These are phyloP conservation scores for Myxozyma vanderwaltii DNA, from an alignment of 805 yeast genomes.

Conservation along the genomic window DNA sequence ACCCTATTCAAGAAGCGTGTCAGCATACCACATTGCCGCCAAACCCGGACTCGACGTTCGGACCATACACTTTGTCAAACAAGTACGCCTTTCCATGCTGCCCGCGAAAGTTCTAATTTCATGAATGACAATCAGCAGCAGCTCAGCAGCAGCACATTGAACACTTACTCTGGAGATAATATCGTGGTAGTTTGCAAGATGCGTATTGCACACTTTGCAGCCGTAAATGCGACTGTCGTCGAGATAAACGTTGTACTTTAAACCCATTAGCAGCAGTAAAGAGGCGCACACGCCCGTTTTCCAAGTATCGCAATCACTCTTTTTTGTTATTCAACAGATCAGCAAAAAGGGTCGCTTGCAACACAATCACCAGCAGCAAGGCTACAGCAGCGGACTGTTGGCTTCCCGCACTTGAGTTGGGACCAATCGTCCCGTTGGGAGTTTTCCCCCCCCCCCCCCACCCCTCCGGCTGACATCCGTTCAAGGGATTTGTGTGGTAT, in stretches of 20 bases:
- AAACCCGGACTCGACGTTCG: no score
- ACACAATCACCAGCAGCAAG: no score
- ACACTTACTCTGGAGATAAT: constrained; percentile 45
- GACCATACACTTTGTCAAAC: constrained; percentile 49
- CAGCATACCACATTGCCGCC: constrained; percentile 5
- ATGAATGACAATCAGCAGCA: neutral
- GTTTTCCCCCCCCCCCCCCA: neutral
- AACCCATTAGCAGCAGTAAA: constrained; percentile 47
- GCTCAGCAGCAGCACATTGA: no score
- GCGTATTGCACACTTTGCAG: constrained; percentile 48
- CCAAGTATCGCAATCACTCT: neutral
- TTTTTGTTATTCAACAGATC: neutral
- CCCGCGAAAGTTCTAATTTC: constrained; percentile 52
- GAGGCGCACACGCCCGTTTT: neutral
- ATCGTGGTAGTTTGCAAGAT: constrained; percentile 44
- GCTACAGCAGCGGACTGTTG: neutral
- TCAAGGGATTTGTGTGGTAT: neutral
- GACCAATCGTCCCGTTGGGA: constrained; percentile 6
- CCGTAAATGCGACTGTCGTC: constrained; percentile 43
- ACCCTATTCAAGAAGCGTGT: constrained; percentile 38
- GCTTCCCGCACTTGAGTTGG: neutral
- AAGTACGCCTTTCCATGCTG: constrained; percentile 60
- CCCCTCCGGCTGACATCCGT: no score
- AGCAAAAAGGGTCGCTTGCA: no score
- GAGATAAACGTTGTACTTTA: constrained; percentile 49